Evolutionary conservation across 148 eudicot genomes (phyloP).

Genomic region (Hydrangea macrophylla): DNA sequence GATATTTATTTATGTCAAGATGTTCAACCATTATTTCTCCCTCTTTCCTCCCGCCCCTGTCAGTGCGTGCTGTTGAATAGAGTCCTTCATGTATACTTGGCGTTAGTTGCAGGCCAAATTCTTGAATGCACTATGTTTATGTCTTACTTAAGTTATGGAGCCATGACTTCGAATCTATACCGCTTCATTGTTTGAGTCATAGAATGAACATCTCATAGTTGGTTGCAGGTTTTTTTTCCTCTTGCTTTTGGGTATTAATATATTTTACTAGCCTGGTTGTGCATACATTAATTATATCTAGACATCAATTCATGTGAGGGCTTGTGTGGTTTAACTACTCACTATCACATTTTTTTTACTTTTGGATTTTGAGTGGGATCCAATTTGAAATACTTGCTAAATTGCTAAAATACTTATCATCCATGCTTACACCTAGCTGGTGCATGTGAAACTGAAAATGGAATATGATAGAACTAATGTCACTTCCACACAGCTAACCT

Average conservation of each 20-base stretch:
- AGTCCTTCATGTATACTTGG: background rate
- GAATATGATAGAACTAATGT: background rate
- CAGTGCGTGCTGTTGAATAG: background rate
- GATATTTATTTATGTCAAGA: background rate
- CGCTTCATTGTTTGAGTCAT: background rate
- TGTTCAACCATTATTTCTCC: background rate
- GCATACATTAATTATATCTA: background rate
- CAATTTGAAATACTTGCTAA: slow-evolving; percentile 2
- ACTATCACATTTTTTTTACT: background rate
- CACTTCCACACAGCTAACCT: background rate
- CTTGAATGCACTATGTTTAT: background rate
- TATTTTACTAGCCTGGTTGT: background rate
- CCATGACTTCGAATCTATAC: background rate
- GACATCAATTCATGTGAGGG: background rate
- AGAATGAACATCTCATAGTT: background rate
- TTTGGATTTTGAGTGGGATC: slow-evolving; percentile 5
- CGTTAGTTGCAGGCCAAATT: background rate
- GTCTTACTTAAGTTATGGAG: background rate
- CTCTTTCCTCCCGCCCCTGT: background rate
- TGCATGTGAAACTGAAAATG: background rate
- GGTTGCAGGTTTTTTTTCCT: background rate
- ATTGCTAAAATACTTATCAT: background rate
- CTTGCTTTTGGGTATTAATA: too few relatives aligned
- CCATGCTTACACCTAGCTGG: background rate
- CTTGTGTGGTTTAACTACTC: background rate